Evolutionary conservation across 1,284 basidiomycete genomes (phyloP).

Genomic region (Chondrostereum purpureum): DNA sequence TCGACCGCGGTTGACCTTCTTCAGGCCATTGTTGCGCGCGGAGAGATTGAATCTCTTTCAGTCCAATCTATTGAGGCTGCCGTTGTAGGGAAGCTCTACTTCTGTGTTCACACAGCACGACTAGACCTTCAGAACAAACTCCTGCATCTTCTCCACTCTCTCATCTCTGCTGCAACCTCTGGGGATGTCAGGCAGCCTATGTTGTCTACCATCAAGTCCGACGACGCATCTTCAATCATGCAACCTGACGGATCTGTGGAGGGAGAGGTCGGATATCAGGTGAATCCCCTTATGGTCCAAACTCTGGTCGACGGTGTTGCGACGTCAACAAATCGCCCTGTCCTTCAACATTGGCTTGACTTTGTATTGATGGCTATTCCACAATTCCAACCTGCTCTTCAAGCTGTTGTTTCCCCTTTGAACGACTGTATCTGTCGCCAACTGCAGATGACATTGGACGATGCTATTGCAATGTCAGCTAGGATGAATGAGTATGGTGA

Average conservation of each 20-base stretch:
- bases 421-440: slow-evolving; percentile 79
- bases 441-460: slow-evolving; percentile 51
- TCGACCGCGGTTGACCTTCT: slow-evolving; percentile 75
- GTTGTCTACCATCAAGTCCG: slow-evolving; percentile 13
- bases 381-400: slow-evolving; percentile 69
- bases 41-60: slow-evolving; percentile 58
- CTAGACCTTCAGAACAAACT: slow-evolving; percentile 90
- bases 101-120: slow-evolving; percentile 60
- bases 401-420: slow-evolving; percentile 67
- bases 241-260: slow-evolving; percentile 21
- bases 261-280: slow-evolving; percentile 30
- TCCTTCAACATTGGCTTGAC: slow-evolving; percentile 94
- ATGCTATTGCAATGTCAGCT: slow-evolving; percentile 43
- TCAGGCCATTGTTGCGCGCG: slow-evolving; percentile 75
- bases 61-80: slow-evolving; percentile 64
- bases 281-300: slow-evolving; percentile 70
- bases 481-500: slow-evolving; percentile 27
- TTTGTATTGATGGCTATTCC: slow-evolving; percentile 89
- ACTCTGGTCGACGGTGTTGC: slow-evolving; percentile 80
- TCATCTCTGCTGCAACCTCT: slow-evolving; percentile 57
- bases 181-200: slow-evolving; percentile 13
- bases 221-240: slow-evolving; percentile 7
- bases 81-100: slow-evolving; percentile 72
- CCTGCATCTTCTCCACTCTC: slow-evolving; percentile 83
- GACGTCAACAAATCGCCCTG: slow-evolving; percentile 60